Percentiles rank a stretch among this genome's conserved stretches.
Conservation (phyloP, 129 eudicot genomes). For the Flaveria trinervia region DNA sequence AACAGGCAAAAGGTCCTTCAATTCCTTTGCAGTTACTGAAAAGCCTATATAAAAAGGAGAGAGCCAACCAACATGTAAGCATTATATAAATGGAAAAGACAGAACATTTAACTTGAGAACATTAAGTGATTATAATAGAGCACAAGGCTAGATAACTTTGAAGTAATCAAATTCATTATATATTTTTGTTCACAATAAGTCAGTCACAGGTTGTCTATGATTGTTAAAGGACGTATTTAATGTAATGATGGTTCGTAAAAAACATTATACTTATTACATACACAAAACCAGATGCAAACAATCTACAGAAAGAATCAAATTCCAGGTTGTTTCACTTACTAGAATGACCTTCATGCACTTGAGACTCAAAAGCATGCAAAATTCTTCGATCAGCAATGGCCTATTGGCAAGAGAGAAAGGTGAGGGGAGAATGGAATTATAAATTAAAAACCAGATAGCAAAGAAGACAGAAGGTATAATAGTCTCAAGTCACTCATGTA, state of each 20-base stretch:
- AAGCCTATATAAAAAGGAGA: conserved; percentile 35
- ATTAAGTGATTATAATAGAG: not conserved
- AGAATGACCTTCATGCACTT: conserved; percentile 47
- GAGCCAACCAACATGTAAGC: not conserved
- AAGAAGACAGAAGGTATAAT: not conserved
- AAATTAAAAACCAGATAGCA: not conserved
- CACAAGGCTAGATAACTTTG: not conserved
- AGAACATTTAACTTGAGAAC: not conserved
- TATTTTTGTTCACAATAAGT: not conserved
- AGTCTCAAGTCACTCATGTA: not conserved
- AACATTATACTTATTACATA: not conserved
- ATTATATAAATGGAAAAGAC: not conserved
- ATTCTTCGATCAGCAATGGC: conserved; percentile 31
- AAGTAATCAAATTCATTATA: not conserved
- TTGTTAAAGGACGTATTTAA: not conserved
- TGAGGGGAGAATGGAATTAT: not conserved
- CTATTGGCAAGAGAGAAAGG: conserved; percentile 30
- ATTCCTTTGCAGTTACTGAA: conserved; percentile 42
- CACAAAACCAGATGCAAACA: not conserved
- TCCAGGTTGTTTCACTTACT: conserved; percentile 47
- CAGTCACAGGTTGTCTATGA: conserved; percentile 12
- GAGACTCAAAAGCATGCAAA: conserved; percentile 78
- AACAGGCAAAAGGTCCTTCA: conserved; percentile 69
- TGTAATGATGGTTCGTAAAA: not conserved
- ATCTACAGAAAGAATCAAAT: conserved; percentile 8